Base-by-base conservation (phyloP, 2,329 filamentous ascomycete genomes). In the Cladosporium sp. region DNA sequence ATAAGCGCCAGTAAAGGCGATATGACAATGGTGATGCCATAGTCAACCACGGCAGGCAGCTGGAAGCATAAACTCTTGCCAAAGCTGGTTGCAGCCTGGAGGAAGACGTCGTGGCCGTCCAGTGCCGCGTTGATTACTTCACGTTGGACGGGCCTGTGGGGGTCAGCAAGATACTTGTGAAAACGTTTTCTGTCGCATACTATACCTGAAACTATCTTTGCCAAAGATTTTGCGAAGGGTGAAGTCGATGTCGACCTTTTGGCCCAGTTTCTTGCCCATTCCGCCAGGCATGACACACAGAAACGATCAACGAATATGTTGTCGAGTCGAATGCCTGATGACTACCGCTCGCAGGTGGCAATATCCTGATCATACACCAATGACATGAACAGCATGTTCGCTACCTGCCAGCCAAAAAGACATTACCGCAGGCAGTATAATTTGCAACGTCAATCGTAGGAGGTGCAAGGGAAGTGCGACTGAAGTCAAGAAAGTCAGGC, bases 41-140 rank as follows among this genome's bases (percentile, higher is more conserved):
- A 82, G 63, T 92, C 86, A 53, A 95, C 84, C 32, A 96, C 84
- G 19, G 91, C 91, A 8, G 91, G 91, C 1, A 96, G 77, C 68
- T 96, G 91, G 66, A 92, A 96, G 72, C 92, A 96, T 49, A 96
- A 70, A 64, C 89, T 95, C 70, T 96, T 96, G 40, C 91, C 92
- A 68, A 96, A 96, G 9, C 86, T 89, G 3, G 87, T 91, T 51
- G 87, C 87, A 43, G 92, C 92, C 70, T 96, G 92, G 1, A 97
- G 80, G 65, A 95, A 96, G 41, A 97, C 86, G 84, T 97, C 92
- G 57, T 91, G 79, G 13, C 89, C 86, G 52, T 86, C 82, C 8
- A 96, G 77, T 2, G 88, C 87, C 7, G 89, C 87, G 54, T 80
- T 77, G 52, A 97, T 92, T 53, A 96, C 90, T 64, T 97, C 90